Base-by-base conservation (phyloP, 306 rosid species). In the Inga oerstediana region DNA sequence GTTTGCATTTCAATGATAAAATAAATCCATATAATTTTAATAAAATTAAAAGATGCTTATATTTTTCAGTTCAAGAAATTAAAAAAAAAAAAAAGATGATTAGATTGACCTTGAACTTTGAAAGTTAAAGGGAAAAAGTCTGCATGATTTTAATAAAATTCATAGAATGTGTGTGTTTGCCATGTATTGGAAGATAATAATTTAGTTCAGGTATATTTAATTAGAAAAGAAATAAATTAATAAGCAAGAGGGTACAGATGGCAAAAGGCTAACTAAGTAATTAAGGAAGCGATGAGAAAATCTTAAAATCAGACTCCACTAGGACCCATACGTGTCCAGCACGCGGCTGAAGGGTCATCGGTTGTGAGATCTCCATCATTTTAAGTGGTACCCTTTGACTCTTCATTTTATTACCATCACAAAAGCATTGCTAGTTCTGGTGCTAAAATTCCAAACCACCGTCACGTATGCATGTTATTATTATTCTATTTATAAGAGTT, bases 361-460 rank as follows among this genome's bases (percentile, higher is more conserved):
- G 79, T 66, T 22, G 64, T 22, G 59, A 39, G 64, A 75, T 81
- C 30, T 72, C 68, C 83, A 76, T 79, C 43, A 58, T 9, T 80
- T 0, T 80, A 8, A 22, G 79, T 32, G 45, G 64, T 52, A 4
- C 24, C 27, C 58, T 75, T 75, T 56, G 83, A 83, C 83, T 35
- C 68, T 59, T 59, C 24, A 59, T n/a, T 56, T 39, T 37, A 27
- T 46, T 24, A 2, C 17, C 0, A 48, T 13, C 30, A 5, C 32
- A 17, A n/a, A 22, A 8, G 27, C 43, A 35, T 24, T 58, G 7
- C 64, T 58, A 20, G 24, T 20, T 56, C 27, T 20, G 64, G 64
- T 58, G 64, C 64, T 58, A 58, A 6, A 54, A 54, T 54, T 8
- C 62, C 62, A 20, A 54, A 54, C 19, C 17, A 10, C 4, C 4